These are phyloP conservation scores for Eucalyptus regnans DNA, from an alignment of 345 rosid species.

Conservation along the genomic window DNA sequence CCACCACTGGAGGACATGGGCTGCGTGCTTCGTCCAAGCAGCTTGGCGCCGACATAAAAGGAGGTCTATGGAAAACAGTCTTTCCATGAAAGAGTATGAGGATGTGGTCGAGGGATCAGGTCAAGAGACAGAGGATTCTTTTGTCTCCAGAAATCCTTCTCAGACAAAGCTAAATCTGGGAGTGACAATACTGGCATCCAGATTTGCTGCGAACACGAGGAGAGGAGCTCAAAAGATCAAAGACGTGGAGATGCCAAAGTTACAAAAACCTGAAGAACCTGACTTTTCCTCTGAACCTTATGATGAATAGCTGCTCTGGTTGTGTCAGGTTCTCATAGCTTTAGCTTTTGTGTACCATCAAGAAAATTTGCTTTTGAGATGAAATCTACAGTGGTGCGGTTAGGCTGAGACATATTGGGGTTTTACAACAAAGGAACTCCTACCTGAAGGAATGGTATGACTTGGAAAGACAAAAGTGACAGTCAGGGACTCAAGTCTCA, in stretches of 20 bases:
- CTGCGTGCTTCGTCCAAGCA: constrained; percentile 86
- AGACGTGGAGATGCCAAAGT: constrained; percentile 52
- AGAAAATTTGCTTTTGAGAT: not conserved
- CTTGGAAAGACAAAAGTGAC: not conserved
- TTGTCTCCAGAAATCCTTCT: constrained; percentile 14
- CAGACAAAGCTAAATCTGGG: constrained; percentile 48
- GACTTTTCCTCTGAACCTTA: constrained; percentile 60
- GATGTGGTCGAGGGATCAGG: not conserved
- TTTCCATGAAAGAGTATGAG: constrained; percentile 32
- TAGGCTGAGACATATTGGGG: not conserved
- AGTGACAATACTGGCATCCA: constrained; percentile 61
- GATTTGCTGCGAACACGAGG: constrained; percentile 83
- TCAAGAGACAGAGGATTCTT: not conserved
- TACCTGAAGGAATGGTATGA: not conserved
- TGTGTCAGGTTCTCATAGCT: not conserved
- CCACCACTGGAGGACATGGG: constrained; percentile 98
- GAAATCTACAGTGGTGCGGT: not conserved
- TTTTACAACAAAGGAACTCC: not conserved
- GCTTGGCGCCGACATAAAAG: constrained; percentile 79
- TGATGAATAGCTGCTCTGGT: constrained; percentile 13
- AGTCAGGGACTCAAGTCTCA: not conserved
- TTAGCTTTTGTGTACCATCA: not conserved
- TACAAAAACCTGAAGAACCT: constrained; percentile 81
- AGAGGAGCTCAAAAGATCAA: constrained; percentile 66
- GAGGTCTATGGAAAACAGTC: constrained; percentile 37